Evolutionary conservation across 75 land plant species (phyloP).

Genomic region (Pinus albicaulis): DNA sequence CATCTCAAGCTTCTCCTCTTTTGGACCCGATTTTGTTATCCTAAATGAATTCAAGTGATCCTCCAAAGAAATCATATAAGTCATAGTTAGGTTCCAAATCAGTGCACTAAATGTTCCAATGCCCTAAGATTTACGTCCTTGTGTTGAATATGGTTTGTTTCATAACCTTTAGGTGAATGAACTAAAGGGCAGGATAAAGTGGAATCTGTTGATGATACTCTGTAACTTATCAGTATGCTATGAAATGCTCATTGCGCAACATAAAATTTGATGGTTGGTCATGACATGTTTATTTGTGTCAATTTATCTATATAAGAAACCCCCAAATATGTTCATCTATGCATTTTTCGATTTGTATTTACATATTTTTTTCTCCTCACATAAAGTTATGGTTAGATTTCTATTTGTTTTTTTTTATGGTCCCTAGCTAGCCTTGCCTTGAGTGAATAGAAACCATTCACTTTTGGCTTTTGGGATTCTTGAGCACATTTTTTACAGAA

Average conservation of each 20-base stretch:
- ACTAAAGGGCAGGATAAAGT: neutral
- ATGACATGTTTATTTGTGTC: neutral
- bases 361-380: neutral
- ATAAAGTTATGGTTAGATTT: neutral
- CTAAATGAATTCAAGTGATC: conserved; percentile 20
- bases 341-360: neutral
- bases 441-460: neutral
- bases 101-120: neutral
- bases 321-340: neutral
- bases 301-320: neutral
- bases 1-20: conserved; percentile 31
- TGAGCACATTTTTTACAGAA: neutral
- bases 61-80: conserved; percentile 51
- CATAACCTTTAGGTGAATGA: neutral
- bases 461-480: neutral
- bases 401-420: neutral
- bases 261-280: neutral
- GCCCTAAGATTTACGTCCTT: neutral
- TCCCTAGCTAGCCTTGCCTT: neutral
- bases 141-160: neutral
- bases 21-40: conserved; percentile 26
- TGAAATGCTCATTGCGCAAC: neutral
- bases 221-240: neutral
- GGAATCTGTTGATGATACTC: neutral
- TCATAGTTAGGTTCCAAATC: neutral